phyloP scores from a whole-genome alignment of 163 green algal genomes.

The Scenedesmus sp. region DNA sequence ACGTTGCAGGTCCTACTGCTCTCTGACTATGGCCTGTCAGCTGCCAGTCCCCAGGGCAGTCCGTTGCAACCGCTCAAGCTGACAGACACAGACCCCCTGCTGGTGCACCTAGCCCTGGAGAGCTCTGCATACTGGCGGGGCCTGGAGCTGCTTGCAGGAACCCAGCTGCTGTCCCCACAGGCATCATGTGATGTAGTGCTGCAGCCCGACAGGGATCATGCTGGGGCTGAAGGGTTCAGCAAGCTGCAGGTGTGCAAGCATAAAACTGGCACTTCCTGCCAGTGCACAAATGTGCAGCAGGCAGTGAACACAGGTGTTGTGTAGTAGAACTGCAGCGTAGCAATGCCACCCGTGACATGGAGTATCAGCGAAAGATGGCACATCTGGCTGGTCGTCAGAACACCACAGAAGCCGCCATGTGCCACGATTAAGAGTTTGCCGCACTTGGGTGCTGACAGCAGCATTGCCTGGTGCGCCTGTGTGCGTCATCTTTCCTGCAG shows the following conservation, averaged over 20 bases:
- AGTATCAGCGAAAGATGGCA: too few relatives aligned
- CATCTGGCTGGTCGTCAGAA: too few relatives aligned
- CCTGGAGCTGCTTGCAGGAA: constrained; percentile 35
- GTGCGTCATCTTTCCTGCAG: neutral
- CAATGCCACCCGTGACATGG: too few relatives aligned
- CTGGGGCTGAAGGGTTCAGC: constrained; percentile 34
- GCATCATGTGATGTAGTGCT: constrained; percentile 41
- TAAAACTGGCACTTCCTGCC: neutral
- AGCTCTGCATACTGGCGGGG: constrained; percentile 49
- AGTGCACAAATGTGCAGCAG: too few relatives aligned
- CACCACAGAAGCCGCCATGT: too few relatives aligned
- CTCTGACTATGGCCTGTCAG: constrained; percentile 20
- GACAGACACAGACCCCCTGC: constrained; percentile 36
- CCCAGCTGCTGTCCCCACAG: constrained; percentile 24
- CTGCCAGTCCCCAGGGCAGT: neutral
- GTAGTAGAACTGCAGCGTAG: too few relatives aligned
- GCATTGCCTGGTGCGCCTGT: neutral
- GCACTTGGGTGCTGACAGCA: neutral
- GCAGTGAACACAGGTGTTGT: too few relatives aligned
- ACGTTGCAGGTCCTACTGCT: constrained; percentile 34
- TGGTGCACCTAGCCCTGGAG: constrained; percentile 35
- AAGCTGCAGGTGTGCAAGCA: constrained; percentile 34
- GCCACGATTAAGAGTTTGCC: neutral
- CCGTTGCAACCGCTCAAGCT: constrained; percentile 46
- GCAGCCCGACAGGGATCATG: constrained; percentile 36